Evolutionary conservation across 2,329 filamentous ascomycete genomes (phyloP), one percentile per base, ranked within the genome.

Genomic region (Leptographium procerum): DNA sequence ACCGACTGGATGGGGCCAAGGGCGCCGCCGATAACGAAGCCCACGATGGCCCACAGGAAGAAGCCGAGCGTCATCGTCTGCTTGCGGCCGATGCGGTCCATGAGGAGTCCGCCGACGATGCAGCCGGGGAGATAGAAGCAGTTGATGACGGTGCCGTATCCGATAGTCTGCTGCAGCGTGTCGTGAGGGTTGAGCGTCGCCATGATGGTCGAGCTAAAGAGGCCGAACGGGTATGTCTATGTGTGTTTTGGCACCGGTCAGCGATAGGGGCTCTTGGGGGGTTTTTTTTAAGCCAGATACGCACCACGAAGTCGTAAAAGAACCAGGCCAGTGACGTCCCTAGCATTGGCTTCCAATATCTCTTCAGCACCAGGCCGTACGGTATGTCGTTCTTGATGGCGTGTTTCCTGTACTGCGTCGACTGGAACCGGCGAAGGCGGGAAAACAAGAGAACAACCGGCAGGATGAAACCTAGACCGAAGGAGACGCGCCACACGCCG

Each of bases 141-240:
- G 61, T 78, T 79, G 62, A 80, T 73, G 0, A 78, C 70, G 0
- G 72, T 70, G 40, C 76, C 71, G 69, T 72, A 76, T 9, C 75
- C 74, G 28, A 78, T 62, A 48, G 70, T 74, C 64, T 75, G 70
- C 7, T 73, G 67, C 1, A 76, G 66, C n/a, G 69, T 74, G 36
- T 75, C 69, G 16, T 69, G 66, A 0, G 72, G 63, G 31, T 75
- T 74, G 31, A 74, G 67, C 28, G 72, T 68, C 4, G 67, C 66
- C 55, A 80, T 73, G 59, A 82, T 81, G 26, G 77, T 79, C 0
- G 76, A 77, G 58, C 74, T 76, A 66, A 82, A 82, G 31, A 82
- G 72, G 10, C 77, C 78, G 61, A 81, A 81, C 0, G 79, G 79
- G 7, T n/a, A 61, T 52, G 61, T 56, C n/a, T n/a, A n/a, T n/a